These are phyloP conservation scores for Truncatella angustata DNA, from an alignment of 2,329 filamentous ascomycete genomes.

Conservation along the genomic window DNA sequence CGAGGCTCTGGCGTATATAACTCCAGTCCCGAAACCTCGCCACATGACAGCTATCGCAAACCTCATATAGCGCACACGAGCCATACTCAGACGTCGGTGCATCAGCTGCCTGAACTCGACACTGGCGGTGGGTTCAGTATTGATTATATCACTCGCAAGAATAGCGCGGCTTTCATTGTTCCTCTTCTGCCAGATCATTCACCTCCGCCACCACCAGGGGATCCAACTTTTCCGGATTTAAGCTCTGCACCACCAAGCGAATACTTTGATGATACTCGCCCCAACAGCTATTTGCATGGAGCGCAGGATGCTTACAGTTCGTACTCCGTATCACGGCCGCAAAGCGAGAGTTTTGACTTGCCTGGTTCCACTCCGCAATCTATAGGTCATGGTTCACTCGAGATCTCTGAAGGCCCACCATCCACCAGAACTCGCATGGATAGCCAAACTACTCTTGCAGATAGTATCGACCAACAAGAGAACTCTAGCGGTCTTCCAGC, in stretches of 20 bases:
- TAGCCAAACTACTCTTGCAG: constrained; percentile 30
- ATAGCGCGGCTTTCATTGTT: constrained; percentile 16
- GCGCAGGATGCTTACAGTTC: constrained; percentile 40
- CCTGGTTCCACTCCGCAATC: constrained; percentile 44
- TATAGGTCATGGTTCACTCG: constrained; percentile 44
- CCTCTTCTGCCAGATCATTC: constrained; percentile 45
- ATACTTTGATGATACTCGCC: constrained; percentile 41
- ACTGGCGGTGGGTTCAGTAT: constrained; percentile 49
- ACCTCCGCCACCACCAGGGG: constrained; percentile 47
- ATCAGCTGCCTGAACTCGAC: constrained; percentile 50
- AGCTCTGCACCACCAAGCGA: constrained; percentile 34
- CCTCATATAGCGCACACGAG: constrained; percentile 21
- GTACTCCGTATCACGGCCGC: constrained; percentile 43
- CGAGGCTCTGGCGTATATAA: constrained; percentile 25
- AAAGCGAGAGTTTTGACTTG: constrained; percentile 44
- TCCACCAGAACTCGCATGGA: constrained; percentile 35
- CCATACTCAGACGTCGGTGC: constrained; percentile 15
- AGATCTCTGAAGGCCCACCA: constrained; percentile 38
- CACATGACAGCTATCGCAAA: constrained; percentile 27
- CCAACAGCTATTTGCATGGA: constrained; percentile 37
- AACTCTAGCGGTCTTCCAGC: constrained; percentile 36
- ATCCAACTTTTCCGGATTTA: constrained; percentile 22
- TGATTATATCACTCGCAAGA: constrained; percentile 40
- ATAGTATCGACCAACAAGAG: constrained; percentile 32
- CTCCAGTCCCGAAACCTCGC: constrained; percentile 32